A percentile compares a stretch with the other conserved stretches of the same genome.
Evolutionary conservation across 1,284 basidiomycete species (phyloP).

Genomic region (Microbotryum intermedium): DNA sequence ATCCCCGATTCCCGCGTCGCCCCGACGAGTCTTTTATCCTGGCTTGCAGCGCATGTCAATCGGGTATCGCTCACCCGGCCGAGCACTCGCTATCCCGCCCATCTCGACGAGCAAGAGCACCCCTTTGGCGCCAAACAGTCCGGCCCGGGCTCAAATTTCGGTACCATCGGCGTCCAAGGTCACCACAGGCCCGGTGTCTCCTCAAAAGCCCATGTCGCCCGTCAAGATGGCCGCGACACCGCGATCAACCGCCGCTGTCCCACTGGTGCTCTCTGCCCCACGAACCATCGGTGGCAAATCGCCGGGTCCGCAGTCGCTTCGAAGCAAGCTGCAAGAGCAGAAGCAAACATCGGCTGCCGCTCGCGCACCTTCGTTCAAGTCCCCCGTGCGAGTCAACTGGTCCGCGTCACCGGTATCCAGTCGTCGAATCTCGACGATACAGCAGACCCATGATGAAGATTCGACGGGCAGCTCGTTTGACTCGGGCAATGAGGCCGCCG

Average conservation of each 20-base stretch:
- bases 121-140: no score
- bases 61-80: no score
- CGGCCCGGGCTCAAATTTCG: no score
- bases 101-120: no score
- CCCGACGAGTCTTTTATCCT: no score
- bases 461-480: constrained; percentile 21
- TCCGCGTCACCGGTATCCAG: constrained; percentile 13
- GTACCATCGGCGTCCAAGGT: no score
- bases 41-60: no score
- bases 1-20: no score
- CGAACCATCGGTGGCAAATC: no score
- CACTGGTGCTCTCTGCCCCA: not conserved
- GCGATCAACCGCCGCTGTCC: not conserved
- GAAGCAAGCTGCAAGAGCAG: not conserved
- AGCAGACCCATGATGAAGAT: constrained; percentile 7
- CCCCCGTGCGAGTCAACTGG: constrained; percentile 13
- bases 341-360: not conserved
- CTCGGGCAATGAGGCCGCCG: constrained; percentile 5
- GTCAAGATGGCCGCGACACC: constrained; percentile 8
- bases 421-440: not conserved
- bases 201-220: constrained; percentile 10
- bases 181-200: not conserved
- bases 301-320: not conserved
- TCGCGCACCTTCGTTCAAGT: not conserved
- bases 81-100: no score